Percentiles rank a stretch among this genome's conserved stretches.
Evolutionary conservation across 163 green algal genomes (phyloP).

Genomic region (Chlorella variabilis): DNA sequence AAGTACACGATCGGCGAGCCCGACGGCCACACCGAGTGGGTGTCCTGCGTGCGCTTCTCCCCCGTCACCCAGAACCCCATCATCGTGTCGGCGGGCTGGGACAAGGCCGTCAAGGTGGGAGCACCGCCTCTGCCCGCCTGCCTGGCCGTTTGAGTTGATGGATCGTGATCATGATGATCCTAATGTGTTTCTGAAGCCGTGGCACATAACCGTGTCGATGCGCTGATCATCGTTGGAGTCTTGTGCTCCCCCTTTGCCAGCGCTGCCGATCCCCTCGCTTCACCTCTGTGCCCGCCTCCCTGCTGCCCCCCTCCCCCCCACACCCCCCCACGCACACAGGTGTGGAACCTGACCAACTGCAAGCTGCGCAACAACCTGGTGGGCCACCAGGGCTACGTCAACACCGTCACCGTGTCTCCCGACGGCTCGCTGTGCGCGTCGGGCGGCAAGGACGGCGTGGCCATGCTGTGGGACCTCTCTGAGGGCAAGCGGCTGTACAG

Average conservation of each 20-base stretch:
- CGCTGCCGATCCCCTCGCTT: too few species aligned
- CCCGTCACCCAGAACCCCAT: slow-evolving; percentile 93
- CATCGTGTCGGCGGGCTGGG: slow-evolving; percentile 95
- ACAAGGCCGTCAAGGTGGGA: slow-evolving; percentile 87
- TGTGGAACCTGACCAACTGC: slow-evolving; percentile 99
- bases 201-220: too few species aligned
- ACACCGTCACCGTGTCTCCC: slow-evolving; percentile 98
- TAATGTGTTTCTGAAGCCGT: neutral
- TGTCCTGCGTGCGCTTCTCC: slow-evolving; percentile 98
- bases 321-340: slow-evolving; percentile 54
- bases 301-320: neutral
- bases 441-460: slow-evolving; percentile 96
- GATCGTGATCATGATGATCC: neutral
- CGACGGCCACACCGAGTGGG: slow-evolving; percentile 98
- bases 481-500: slow-evolving; percentile 98
- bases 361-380: slow-evolving; percentile 97
- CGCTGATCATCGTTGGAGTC: too few species aligned
- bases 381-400: slow-evolving; percentile 96
- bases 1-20: slow-evolving; percentile 98
- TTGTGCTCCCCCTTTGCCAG: too few species aligned
- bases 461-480: slow-evolving; percentile 99
- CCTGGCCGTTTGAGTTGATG: too few species aligned
- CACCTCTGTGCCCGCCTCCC: too few species aligned
- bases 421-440: slow-evolving; percentile 99
- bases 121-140: too few species aligned